phyloP scores from a whole-genome alignment of 1,139 yeast species.

The Candida sojae region DNA sequence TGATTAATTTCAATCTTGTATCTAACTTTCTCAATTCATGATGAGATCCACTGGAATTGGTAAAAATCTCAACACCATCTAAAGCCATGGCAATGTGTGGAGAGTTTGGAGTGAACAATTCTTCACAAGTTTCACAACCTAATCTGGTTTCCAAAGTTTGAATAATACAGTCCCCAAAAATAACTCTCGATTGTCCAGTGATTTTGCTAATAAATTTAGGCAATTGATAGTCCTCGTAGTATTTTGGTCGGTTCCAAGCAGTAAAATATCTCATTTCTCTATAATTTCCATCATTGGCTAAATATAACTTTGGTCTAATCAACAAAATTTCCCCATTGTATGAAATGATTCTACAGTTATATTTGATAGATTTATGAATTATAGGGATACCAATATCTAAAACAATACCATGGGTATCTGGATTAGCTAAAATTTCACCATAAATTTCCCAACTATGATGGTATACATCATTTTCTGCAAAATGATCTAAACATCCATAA shows the following conservation, averaged over 20 bases:
- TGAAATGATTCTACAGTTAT: constrained; percentile 86
- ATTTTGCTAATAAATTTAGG: constrained; percentile 67
- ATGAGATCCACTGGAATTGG: constrained; percentile 95
- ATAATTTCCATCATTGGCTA: constrained; percentile 97
- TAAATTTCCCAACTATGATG: constrained; percentile 95
- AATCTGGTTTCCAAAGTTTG: constrained; percentile 82
- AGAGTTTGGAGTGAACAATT: constrained; percentile 90
- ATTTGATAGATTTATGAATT: constrained; percentile 81
- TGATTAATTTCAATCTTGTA: constrained; percentile 79
- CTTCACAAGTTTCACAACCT: constrained; percentile 98
- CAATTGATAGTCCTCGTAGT: constrained; percentile 68
- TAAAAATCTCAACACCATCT: constrained; percentile 94
- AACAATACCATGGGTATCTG: constrained; percentile 71
- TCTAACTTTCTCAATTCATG: constrained; percentile 91
- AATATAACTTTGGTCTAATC: constrained; percentile 87
- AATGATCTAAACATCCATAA: constrained; percentile 95
- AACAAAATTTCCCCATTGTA: constrained; percentile 75
- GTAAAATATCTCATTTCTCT: constrained; percentile 97
- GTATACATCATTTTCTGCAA: constrained; percentile 84
- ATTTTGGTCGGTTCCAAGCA: constrained; percentile 84
- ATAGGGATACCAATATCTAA: constrained; percentile 96
- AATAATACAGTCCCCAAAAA: constrained; percentile 88
- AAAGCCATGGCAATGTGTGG: constrained; percentile 91
- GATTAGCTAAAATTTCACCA: constrained; percentile 66
- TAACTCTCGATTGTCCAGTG: constrained; percentile 66